phyloP scores from a whole-genome alignment of 106 monocot species.

The Dactylorhiza incarnata region DNA sequence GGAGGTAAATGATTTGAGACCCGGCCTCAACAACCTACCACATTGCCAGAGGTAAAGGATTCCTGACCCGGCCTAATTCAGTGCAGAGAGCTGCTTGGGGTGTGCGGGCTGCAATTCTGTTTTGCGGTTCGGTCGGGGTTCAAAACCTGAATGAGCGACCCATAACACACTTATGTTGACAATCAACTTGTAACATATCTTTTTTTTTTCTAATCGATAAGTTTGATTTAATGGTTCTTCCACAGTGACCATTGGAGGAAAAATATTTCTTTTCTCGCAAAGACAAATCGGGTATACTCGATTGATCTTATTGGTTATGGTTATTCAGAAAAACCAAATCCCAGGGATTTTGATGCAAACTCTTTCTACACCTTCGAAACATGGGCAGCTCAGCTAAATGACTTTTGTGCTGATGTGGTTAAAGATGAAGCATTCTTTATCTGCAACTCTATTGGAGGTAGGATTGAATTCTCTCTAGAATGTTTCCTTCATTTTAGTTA shows the following conservation, averaged over 20 bases:
- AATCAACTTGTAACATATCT: neutral
- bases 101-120: too few species aligned
- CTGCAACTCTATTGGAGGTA: conserved; percentile 98
- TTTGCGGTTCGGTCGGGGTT: too few species aligned
- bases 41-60: too few species aligned
- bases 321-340: conserved; percentile 94
- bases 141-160: too few species aligned
- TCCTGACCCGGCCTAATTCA: too few species aligned
- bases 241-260: conserved; percentile 93
- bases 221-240: neutral
- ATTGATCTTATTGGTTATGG: conserved; percentile 97
- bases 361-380: conserved; percentile 92
- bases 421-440: conserved; percentile 83
- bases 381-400: conserved; percentile 86
- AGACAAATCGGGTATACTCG: conserved; percentile 60
- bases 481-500: conserved; percentile 7
- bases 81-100: too few species aligned
- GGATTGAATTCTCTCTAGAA: neutral
- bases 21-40: too few species aligned
- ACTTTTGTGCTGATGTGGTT: conserved; percentile 73
- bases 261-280: conserved; percentile 68
- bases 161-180: neutral
- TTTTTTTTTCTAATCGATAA: neutral
- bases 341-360: conserved; percentile 31
- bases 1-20: too few species aligned